Evolutionary conservation across 2,329 filamentous ascomycete genomes (phyloP), one percentile per base, ranked within the genome.

Genomic region (Paraconiothyrium sp.): DNA sequence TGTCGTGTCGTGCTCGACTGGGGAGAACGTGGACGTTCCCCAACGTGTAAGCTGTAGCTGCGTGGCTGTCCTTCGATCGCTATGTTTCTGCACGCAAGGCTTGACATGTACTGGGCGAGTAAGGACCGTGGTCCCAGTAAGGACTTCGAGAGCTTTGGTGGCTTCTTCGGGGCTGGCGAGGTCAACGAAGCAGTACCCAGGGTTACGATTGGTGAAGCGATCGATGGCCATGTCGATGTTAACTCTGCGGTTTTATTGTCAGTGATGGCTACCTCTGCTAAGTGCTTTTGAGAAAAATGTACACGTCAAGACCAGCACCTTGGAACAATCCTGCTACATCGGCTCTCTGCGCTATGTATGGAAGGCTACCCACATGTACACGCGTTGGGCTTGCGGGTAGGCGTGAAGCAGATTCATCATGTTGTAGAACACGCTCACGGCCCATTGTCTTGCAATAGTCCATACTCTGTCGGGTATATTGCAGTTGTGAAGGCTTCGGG

Each of bases 101-200:
- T 88, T 88, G 66, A 91, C 85, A 74, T 87, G 90, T 57, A 92
- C 77, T 0, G 84, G 80, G 8, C 90, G 84, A 30, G 86, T 86
- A 14, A 86, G 82, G 35, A 92, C 79, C 13, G 82, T 78, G 22
- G 80, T 81, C 20, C 84, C 85, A 58, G 86, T 81, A 47, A 92
- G 79, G 13, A 83, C 80, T n/a, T 76, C 71, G 73, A 92, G 86
- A 1, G 87, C 88, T 1, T 76, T 75, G 4, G 86, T 81, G 3
- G 89, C 89, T 34, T 86, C 81, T 32, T 86, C 85, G 49, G 83
- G 82, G 50, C 82, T 83, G 49, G 77, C 76, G 60, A 92, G 86
- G 70, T 92, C 90, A 49, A 92, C 86, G 68, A 93, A 92, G 79
- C 90, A 92, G 79, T 92, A 92, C 41, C 88, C 90, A 0, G 89